Evolutionary conservation across 75 land plant species (phyloP).

Genomic region (Selaginella moellendorffii): DNA sequence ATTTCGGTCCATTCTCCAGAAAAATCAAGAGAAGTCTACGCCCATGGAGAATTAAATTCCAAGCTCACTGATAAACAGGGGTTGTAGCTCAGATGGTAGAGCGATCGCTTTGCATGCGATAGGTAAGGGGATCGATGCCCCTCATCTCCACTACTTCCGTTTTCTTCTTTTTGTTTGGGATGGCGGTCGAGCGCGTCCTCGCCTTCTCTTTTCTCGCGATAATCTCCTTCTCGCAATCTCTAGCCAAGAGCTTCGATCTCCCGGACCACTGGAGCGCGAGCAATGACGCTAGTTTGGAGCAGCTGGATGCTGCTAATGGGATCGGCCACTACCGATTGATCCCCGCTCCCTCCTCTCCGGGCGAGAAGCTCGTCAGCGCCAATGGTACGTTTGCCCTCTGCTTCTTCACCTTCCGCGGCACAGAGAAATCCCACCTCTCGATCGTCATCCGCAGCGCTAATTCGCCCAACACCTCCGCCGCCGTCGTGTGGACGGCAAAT

Average conservation of each 20-base stretch:
- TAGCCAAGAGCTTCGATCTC: background rate
- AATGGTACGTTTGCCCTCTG: background rate
- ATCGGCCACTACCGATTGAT: background rate
- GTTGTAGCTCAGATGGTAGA: too few relatives aligned
- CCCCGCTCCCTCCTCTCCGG: background rate
- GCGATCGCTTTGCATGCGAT: too few relatives aligned
- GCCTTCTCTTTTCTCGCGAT: too few relatives aligned
- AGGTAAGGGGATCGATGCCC: too few relatives aligned
- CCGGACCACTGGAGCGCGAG: background rate
- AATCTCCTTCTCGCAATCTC: too few relatives aligned
- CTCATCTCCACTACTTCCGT: too few relatives aligned
- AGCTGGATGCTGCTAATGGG: background rate
- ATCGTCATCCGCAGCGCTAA: background rate
- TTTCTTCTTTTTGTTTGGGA: too few relatives aligned
- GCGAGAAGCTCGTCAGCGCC: background rate
- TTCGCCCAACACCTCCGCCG: background rate
- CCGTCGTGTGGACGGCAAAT: slow-evolving; percentile 3
- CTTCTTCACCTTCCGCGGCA: background rate
- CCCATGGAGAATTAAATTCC: too few relatives aligned
- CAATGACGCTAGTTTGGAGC: background rate
- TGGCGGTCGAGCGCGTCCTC: too few relatives aligned
- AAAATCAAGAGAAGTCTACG: too few relatives aligned
- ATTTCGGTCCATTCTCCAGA: too few relatives aligned
- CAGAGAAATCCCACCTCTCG: background rate
- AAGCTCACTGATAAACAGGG: too few relatives aligned